These are phyloP conservation scores for Fibroporia radiculosa DNA, from an alignment of 768 basidiomycete genomes.

Conservation along the genomic window DNA sequence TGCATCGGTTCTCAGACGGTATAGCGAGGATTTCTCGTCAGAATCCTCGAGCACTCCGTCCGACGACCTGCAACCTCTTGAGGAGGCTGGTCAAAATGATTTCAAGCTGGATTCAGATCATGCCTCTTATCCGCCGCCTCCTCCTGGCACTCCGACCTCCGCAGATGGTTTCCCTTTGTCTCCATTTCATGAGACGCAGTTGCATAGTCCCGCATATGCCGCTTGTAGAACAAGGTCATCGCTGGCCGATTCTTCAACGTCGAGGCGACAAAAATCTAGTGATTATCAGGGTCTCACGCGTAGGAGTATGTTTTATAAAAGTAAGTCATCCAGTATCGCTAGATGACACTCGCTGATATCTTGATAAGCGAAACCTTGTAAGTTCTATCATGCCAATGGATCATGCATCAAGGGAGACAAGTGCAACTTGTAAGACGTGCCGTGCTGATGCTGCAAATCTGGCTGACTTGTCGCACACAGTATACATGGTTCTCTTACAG, in stretches of 20 bases:
- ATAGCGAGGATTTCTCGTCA: neutral
- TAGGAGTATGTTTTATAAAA: constrained; percentile 11
- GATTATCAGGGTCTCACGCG: neutral
- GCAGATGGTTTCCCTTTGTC: neutral
- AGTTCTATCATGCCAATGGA: constrained; percentile 9
- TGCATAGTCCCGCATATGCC: too few species aligned
- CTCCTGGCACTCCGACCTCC: constrained; percentile 7
- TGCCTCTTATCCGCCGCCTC: constrained; percentile 4
- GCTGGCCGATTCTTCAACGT: too few species aligned
- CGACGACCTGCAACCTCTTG: neutral
- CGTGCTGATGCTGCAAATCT: too few species aligned
- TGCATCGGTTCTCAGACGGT: too few species aligned
- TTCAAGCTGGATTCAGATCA: neutral
- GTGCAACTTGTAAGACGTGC: constrained; percentile 16
- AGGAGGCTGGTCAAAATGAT: constrained; percentile 1
- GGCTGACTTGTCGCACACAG: too few species aligned
- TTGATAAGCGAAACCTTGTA: constrained; percentile 12
- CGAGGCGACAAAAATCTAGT: too few species aligned
- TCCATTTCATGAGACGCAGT: neutral
- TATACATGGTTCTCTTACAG: too few species aligned
- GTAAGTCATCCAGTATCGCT: neutral
- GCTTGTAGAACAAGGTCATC: too few species aligned
- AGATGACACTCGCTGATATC: neutral
- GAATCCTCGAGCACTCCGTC: neutral
- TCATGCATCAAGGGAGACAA: constrained; percentile 15